Base-by-base conservation (phyloP, 192 early-diverging fungal genomes). In the Funneliformis mosseae region DNA sequence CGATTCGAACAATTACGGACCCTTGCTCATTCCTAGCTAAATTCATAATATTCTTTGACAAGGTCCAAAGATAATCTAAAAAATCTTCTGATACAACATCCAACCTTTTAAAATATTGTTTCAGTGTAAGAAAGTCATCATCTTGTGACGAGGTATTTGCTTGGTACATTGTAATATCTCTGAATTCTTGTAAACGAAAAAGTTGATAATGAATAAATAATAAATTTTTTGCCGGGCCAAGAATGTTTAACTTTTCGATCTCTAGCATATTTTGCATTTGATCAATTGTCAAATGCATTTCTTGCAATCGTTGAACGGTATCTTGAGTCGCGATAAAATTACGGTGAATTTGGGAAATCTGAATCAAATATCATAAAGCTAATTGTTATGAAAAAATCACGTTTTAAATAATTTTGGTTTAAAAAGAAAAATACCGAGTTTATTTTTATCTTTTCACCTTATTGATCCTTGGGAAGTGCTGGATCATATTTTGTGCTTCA, bases 241-340 rank as follows among this genome's bases (percentile, higher is more conserved):
- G 83, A n/a, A 89, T 82, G 63, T 94, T 85, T 11, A 83, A 74
- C 67, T 82, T 83, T 76, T 97, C 93, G 27, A 94, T 90, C 3
- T 83, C 83, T 81, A 98, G 88, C 83, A 96, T 87, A 66, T 83
- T 78, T 60, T 90, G 88, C 18, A 97, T 90, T 27, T 91, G 85
- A 18, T 91, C 89, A 59, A 98, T 88, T 80, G 95, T 92, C 74
- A 92, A 85, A 83, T 96, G 94, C 67, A 99, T 88, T 76, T 92
- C 91, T 84, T 94, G 94, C 74, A 99, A 97, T 78, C 93, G 91
- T 79, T 92, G 90, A 48, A 97, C 93, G 66, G 96, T 92, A 62
- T 90, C 89, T 83, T 97, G 92, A 0, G 97, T 95, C 3, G 93
- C 91, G 12, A 92, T 90, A 89, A 99, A 99, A 86, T 99, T 99